Base-by-base conservation (phyloP, 306 rosid genomes). In the Vigna radiata region DNA sequence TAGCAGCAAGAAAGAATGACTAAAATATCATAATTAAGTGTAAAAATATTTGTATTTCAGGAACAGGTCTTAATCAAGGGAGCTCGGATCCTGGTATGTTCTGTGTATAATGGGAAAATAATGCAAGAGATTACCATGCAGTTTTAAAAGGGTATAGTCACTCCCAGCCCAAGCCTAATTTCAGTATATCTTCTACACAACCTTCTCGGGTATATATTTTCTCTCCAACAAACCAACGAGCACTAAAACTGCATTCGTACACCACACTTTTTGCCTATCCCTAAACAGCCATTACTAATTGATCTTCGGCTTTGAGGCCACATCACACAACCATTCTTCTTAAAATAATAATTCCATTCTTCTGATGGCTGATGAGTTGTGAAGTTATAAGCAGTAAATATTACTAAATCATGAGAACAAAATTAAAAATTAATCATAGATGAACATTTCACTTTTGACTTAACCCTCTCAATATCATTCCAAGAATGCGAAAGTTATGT, bases 391-490 rank as follows among this genome's bases (percentile, higher is more conserved):
- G 23, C 33, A 77, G 19, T 13, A 44, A 66, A 31, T 13, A 31
- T 43, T 72, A 39, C 63, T 56, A 36, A n/a, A 68, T 50, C 58
- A 58, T 1, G 21, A 5, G 41, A 58, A 36, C 50, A 49, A 18
- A 39, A 9, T 8, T 2, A 43, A 2, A 43, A 43, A 10, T 41
- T 43, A 71, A 37, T 23, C 37, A 37, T 44, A 59, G 44, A 72
- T 53, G 39, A 60, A 68, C 70, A 53, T 21, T 56, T 61, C 43
- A 60, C 50, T 76, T 80, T 71, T 76, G 50, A 66, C 65, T 17
- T 58, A 44, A 72, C 77, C 49, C 72, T 64, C 56, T 73, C 68
- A 47, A 61, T 29, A 50, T 67, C 46, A 73, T 60, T 64, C 13
- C 29, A 55, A 12, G 41, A 14, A 62, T 19, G 78, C 19, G 41